Evolutionary conservation across 495 filamentous ascomycete genomes (phyloP).

Genomic region (Neurospora sp.): DNA sequence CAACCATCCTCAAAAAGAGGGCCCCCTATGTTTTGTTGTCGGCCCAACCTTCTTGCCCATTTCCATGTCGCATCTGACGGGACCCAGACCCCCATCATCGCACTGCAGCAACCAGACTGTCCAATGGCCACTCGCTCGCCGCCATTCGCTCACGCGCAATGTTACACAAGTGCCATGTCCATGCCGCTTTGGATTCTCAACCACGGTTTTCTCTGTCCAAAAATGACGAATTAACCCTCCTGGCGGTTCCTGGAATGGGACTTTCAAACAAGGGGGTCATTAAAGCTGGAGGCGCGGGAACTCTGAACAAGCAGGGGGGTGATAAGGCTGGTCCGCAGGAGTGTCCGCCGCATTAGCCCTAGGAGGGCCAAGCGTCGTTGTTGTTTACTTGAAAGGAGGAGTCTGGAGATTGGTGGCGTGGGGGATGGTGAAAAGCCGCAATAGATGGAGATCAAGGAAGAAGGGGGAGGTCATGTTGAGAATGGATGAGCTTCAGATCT

Average conservation of each 20-base stretch:
- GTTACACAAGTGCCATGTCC: background rate
- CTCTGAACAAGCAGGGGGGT: background rate
- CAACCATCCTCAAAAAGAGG: background rate
- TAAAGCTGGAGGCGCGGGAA: background rate
- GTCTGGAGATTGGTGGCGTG: background rate
- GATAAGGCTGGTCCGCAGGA: background rate
- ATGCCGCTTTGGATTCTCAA: background rate
- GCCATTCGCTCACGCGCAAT: background rate
- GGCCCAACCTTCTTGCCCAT: background rate
- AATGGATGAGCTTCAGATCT: background rate
- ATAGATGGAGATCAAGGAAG: background rate
- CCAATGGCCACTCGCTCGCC: background rate
- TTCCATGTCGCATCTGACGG: background rate
- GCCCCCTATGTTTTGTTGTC: background rate
- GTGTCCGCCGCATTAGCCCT: background rate
- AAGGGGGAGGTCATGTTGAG: background rate
- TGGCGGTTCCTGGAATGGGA: background rate
- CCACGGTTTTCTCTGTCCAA: background rate
- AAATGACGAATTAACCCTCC: background rate
- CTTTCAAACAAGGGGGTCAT: background rate
- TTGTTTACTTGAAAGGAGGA: background rate
- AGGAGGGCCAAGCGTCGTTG: background rate
- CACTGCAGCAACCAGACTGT: background rate
- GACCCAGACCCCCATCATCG: background rate
- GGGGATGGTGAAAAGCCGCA: background rate